A percentile compares a stretch with the other conserved stretches of the same genome.
Evolutionary conservation across 1,139 yeast genomes (phyloP).

Genomic region (Barnettozyma hawaiiensis): DNA sequence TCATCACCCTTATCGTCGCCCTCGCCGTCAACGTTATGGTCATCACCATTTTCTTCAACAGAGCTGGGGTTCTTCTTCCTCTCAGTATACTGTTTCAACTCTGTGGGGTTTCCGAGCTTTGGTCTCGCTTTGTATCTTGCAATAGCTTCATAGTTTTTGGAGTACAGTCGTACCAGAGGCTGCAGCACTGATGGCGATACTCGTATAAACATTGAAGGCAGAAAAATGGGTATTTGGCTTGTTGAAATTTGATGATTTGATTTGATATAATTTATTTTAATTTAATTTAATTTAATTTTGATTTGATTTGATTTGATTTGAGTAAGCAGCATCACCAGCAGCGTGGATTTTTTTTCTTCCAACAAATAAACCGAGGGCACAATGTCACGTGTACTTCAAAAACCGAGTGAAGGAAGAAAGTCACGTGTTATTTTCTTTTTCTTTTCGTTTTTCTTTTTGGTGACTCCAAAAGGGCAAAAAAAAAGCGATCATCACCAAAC

Average conservation of each 20-base stretch:
- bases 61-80: neutral
- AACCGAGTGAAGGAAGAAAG: no score
- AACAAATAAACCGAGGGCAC: no score
- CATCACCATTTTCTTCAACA: neutral
- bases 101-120: slow-evolving; percentile 10
- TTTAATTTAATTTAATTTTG: no score
- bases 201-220: neutral
- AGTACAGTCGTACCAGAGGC: neutral
- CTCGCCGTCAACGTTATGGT: no score
- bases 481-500: neutral
- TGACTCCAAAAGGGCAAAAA: neutral
- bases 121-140: slow-evolving; percentile 3
- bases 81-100: slow-evolving; percentile 4
- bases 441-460: neutral
- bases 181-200: neutral
- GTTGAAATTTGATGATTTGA: no score
- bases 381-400: neutral
- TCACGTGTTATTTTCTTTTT: no score
- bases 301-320: no score
- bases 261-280: no score
- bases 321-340: no score
- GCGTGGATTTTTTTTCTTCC: no score
- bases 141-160: slow-evolving; percentile 1
- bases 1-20: no score
- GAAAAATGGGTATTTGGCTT: no score